Base-by-base conservation (phyloP, 495 filamentous ascomycete genomes). In the Margaritispora aquatica region DNA sequence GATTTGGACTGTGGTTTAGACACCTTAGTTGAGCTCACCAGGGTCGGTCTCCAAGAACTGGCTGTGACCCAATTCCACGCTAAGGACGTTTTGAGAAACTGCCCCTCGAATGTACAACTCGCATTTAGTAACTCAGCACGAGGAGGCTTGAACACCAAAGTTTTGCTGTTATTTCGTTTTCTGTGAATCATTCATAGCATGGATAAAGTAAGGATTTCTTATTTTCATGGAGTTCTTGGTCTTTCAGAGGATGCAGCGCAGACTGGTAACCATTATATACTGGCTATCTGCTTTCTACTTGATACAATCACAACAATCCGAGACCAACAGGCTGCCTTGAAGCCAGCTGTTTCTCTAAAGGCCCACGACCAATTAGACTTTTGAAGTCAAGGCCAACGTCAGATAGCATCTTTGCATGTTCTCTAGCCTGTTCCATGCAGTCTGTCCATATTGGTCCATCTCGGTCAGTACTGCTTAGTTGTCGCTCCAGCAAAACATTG, bases 321-420 rank as follows among this genome's bases (percentile, higher is more conserved):
- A 67, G 54, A 2, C 65, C 65, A 17, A 62, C 44, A 31, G 60
- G 58, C 51, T 50, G 51, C 19, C 48, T 51, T 15, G 51, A 5
- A 23, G 21, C 47, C 23, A n/a, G 34, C 10, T 38, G 4, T 22
- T 13, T 31, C 50, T 54, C 29, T 26, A 38, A 34, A 17, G 26
- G 44, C 8, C 63, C 60, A 7, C 71, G 11, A 71, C 80, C 68
- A 15, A 83, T 85, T 54, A 96, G 72, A 61, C 89, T 86, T 47
- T 80, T 82, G 67, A 97, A 97, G 70, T 99, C 94, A 17, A 99
- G 73, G 0, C 94, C 93, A 3, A 96, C 92, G 59, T 96, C 90
- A 3, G 80, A 77, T 59, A 99, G 70, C 74, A 96, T 83, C 29
- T 73, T 77, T 1, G 88, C 92, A 74, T 97, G 92, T 26, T 85